phyloP scores from a whole-genome alignment of 2,329 filamentous ascomycete species.

The Karstenula rhodostoma region DNA sequence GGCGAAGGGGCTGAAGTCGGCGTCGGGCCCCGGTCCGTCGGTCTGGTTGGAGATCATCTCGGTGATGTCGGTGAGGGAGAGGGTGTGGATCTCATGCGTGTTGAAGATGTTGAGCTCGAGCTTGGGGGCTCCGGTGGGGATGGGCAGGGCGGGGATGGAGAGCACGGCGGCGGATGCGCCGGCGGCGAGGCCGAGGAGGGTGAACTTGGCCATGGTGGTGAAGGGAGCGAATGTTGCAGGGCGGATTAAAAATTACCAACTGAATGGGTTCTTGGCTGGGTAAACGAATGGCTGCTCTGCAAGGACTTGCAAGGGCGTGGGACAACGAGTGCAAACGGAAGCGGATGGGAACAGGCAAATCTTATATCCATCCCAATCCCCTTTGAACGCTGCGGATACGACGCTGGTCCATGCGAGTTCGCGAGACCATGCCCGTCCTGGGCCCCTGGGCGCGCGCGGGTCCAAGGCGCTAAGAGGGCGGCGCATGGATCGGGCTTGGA shows the following conservation, averaged over 20 bases:
- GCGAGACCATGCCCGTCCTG: conserved; percentile 11
- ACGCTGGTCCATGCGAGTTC: conserved; percentile 14
- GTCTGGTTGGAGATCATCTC: conserved; percentile 10
- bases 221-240: background rate
- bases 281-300: conserved; percentile 12
- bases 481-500: conserved; percentile 10
- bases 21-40: background rate
- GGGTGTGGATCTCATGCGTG: conserved; percentile 3
- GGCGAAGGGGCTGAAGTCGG: conserved; percentile 9
- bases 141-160: conserved; percentile 3
- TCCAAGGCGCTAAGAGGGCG: conserved; percentile 13
- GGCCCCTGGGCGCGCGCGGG: conserved; percentile 13
- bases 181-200: conserved; percentile 9
- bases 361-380: conserved; percentile 14
- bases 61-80: conserved; percentile 8
- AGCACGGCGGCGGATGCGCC: conserved; percentile 7
- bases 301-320: conserved; percentile 11
- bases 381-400: conserved; percentile 15
- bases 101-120: background rate
- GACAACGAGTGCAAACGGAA: conserved; percentile 5
- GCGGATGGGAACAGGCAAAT: conserved; percentile 5
- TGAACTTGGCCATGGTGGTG: conserved; percentile 8
- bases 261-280: conserved; percentile 10
- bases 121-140: conserved; percentile 9
- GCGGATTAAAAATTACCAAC: conserved; percentile 14